Percentiles rank a stretch among this genome's conserved stretches.
Conservation (phyloP, 2,329 filamentous ascomycete species). For the Corinectria fuckeliana region DNA sequence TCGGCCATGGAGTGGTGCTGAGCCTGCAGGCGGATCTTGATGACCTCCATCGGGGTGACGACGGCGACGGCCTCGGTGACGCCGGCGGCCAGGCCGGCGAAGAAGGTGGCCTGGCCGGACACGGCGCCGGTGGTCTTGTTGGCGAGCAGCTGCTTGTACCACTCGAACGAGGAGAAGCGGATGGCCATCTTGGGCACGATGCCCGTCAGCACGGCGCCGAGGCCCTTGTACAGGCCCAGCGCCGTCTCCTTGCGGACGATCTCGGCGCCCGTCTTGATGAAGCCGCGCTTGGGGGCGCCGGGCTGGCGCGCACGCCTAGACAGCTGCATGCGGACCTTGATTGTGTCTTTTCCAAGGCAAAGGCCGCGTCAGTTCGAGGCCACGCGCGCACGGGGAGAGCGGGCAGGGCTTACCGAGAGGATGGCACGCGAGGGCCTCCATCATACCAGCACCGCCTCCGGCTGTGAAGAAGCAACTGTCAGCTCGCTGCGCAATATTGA, state of each 20-base stretch:
- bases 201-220: conserved; percentile 94
- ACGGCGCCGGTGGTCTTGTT: conserved; percentile 71
- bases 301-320: conserved; percentile 83
- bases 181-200: conserved; percentile 99
- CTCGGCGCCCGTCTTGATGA: conserved; percentile 82
- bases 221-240: conserved; percentile 93
- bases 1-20: conserved; percentile 99
- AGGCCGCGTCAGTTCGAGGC: conserved; percentile 5
- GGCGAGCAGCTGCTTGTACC: conserved; percentile 85
- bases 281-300: conserved; percentile 86
- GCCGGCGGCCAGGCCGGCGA: conserved; percentile 86
- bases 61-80: conserved; percentile 96
- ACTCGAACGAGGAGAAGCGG: conserved; percentile 96
- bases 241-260: conserved; percentile 92
- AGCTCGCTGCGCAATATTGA: conserved; percentile 22
- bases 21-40: conserved; percentile 98
- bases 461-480: conserved; percentile 58
- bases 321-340: conserved; percentile 99
- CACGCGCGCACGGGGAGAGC: conserved; percentile 11
- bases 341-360: conserved; percentile 80
- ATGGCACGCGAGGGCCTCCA: conserved; percentile 97
- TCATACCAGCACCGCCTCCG: conserved; percentile 97
- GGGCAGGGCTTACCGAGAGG: conserved; percentile 72
- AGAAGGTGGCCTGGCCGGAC: conserved; percentile 71
- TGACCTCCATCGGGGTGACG: conserved; percentile 98